Base-by-base conservation (phyloP, 306 rosid genomes). In the Morella rubra region DNA sequence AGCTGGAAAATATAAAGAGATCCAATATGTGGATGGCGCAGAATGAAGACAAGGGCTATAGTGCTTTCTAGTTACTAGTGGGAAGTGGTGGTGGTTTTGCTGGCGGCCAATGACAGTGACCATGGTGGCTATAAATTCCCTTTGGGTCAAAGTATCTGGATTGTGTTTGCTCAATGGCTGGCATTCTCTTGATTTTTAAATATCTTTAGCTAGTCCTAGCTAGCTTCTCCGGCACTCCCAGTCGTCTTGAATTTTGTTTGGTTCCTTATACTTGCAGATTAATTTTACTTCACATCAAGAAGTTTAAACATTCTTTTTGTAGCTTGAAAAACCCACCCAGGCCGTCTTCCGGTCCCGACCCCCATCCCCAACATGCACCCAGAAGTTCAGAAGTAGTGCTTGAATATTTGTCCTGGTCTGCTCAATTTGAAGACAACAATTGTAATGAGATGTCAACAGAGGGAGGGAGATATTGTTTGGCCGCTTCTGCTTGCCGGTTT, bases 151-250 rank as follows among this genome's bases (percentile, higher is more conserved):
- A 72, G 67, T 42, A 44, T 61, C 37, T 76, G 53, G 76, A 82
- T 82, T 82, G 82, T 85, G 84, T 79, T 82, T 81, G 84, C 75
- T 69, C 61, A 45, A 79, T 85, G 82, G 86, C 75, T 54, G 51
- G 62, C 84, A 79, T 45, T 67, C 41, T 61, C 45, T 65, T 58
- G 13, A 20, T 79, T 27, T 32, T 64, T 9, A 62, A 44, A 46
- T 59, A 51, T 73, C 55, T 50, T 72, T 53, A 6, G 49, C 56
- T 52, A 15, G 75, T 45, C 70, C 37, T 32, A 32, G 3, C 27
- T 32, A 44, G 9, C 22, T 16, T 60, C 19, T 24, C 44, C 19
- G 20, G 6, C 62, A 9, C n/a, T 7, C 44, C 55, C n/a, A 7
- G 15, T 62, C 44, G 6, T 14, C 27, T 65, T 53, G 10, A 6